Evolutionary conservation across 1,284 basidiomycete genomes (phyloP).

Genomic region (Marasmius tenuissimus): DNA sequence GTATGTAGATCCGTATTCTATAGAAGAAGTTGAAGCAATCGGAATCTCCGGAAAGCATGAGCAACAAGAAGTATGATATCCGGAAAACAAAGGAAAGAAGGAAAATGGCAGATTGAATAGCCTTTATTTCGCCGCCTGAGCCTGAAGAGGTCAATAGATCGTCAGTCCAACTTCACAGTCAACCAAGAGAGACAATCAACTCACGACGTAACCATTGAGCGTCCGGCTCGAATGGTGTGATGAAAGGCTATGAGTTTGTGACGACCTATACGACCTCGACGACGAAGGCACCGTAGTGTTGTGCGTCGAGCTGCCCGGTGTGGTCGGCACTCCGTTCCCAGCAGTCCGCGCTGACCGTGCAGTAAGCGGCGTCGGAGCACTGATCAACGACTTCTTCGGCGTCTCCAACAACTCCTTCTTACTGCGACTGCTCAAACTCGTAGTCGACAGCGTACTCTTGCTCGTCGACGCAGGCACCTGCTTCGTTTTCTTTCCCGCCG

Average conservation of each 20-base stretch:
- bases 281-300: constrained; percentile 46
- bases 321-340: constrained; percentile 51
- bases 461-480: constrained; percentile 40
- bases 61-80: constrained; percentile 7
- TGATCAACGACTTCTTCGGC: constrained; percentile 83
- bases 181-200: constrained; percentile 19
- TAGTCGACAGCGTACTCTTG: constrained; percentile 55
- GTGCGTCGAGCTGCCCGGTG: constrained; percentile 53
- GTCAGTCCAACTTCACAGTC: too few relatives aligned
- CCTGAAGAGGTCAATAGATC: too few relatives aligned
- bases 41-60: constrained; percentile 14
- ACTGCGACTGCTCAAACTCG: constrained; percentile 49
- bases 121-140: too few relatives aligned
- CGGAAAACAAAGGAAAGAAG: too few relatives aligned
- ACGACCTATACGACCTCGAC: constrained; percentile 53
- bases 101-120: too few relatives aligned
- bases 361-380: constrained; percentile 80
- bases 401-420: constrained; percentile 65
- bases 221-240: constrained; percentile 56
- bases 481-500: constrained; percentile 60
- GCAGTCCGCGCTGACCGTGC: constrained; percentile 66
- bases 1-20: constrained; percentile 16
- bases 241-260: constrained; percentile 51
- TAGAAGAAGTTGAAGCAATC: constrained; percentile 18
- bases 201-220: constrained; percentile 50